phyloP scores from a whole-genome alignment of 306 rosid species.

The Rubus parviflorus region DNA sequence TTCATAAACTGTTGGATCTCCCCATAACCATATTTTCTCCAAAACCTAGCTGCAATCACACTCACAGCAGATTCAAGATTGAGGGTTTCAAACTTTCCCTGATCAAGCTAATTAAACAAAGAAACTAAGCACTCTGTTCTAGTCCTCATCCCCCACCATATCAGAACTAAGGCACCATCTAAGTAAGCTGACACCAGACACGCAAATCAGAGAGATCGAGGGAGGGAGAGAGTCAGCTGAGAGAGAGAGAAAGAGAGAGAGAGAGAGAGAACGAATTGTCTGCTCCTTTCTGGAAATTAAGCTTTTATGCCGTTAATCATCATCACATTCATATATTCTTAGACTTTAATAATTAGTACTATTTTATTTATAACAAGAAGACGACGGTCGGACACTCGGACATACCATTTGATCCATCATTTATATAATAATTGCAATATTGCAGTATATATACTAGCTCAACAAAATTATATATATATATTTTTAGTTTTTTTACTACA shows the following conservation, averaged over 20 bases:
- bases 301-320: constrained; percentile 26
- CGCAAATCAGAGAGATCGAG: constrained; percentile 6
- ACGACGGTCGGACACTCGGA: constrained; percentile 81
- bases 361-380: constrained; percentile 31
- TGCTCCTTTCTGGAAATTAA: constrained; percentile 37
- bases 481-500: background rate
- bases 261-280: constrained; percentile 13
- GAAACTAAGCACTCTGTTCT: background rate
- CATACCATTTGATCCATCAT: constrained; percentile 28
- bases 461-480: constrained; percentile 13
- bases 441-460: background rate
- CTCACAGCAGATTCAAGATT: background rate
- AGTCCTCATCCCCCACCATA: background rate
- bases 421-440: background rate
- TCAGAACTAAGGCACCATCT: constrained; percentile 2
- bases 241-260: constrained; percentile 19
- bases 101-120: background rate
- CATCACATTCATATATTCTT: constrained; percentile 41
- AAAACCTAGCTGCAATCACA: background rate
- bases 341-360: constrained; percentile 24
- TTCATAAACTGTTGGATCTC: background rate
- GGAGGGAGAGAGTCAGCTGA: background rate
- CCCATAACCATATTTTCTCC: background rate
- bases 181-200: constrained; percentile 24
- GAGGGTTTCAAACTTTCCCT: constrained; percentile 10